Conservation (phyloP, 768 basidiomycete species). For the Epithele typhae region DNA sequence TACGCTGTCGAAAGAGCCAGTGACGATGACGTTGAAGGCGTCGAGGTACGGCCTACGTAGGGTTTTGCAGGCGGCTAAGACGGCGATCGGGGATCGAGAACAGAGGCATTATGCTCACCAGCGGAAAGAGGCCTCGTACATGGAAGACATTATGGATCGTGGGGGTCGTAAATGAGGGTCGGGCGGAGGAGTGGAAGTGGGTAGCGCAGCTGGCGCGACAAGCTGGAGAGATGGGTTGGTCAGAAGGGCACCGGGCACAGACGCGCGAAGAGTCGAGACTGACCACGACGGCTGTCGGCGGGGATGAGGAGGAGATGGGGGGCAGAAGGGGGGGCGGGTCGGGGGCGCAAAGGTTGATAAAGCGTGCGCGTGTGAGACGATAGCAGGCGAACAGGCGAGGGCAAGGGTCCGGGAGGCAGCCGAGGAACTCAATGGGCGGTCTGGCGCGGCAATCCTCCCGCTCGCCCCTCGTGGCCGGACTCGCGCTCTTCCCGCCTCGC, state of each 20-base stretch:
- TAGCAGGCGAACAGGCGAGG: constrained; percentile 1
- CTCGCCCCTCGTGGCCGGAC: background rate
- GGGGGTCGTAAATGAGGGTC: constrained; percentile 15
- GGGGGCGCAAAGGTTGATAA: background rate
- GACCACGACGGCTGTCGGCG: constrained; percentile 9
- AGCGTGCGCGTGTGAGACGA: constrained; percentile 8
- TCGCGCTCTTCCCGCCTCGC: constrained; percentile 1
- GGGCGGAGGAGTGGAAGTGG: constrained; percentile 2
- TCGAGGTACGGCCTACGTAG: constrained; percentile 55
- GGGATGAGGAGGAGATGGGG: constrained; percentile 1
- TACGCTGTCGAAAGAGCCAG: constrained; percentile 78
- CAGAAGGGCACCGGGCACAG: background rate
- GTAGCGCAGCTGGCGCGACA: constrained; percentile 8
- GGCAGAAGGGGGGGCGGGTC: background rate
- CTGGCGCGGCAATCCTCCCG: too few relatives aligned
- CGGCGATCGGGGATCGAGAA: background rate
- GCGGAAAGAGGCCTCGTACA: constrained; percentile 20
- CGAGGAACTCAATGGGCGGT: background rate
- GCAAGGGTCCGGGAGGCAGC: background rate
- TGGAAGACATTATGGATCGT: constrained; percentile 21
- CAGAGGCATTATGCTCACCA: constrained; percentile 8
- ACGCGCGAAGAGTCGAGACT: background rate
- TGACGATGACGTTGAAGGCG: constrained; percentile 58
- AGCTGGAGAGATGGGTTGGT: background rate
- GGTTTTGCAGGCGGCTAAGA: constrained; percentile 1